Conservation (phyloP, 768 basidiomycete species). For the Pisolithus orientalis region DNA sequence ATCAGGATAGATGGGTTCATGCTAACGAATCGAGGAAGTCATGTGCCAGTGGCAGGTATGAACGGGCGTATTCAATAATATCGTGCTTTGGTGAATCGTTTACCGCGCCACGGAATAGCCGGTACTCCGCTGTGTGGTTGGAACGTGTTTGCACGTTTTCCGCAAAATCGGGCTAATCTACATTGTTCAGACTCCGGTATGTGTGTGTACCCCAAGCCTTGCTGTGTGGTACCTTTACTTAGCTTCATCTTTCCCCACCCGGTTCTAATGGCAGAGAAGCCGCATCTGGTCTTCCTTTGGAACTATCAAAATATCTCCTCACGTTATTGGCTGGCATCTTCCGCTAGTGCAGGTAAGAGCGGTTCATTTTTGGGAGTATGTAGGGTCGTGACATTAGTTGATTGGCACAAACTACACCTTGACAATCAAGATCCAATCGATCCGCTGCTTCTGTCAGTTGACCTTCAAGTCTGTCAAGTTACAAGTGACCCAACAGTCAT, state of each 20-base stretch:
- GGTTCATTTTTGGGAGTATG: not conserved
- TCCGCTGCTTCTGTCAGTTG: slow-evolving; percentile 13
- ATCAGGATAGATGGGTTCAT: slow-evolving; percentile 9
- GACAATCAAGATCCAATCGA: not conserved
- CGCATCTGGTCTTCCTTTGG: not conserved
- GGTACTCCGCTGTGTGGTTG: slow-evolving; percentile 1
- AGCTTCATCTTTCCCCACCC: slow-evolving; percentile 13
- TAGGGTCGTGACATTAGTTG: slow-evolving; percentile 1
- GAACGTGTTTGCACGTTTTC: slow-evolving; percentile 10
- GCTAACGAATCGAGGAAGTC: slow-evolving; percentile 8
- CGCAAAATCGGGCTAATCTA: slow-evolving; percentile 1
- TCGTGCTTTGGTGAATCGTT: slow-evolving; percentile 9
- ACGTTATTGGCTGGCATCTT: slow-evolving; percentile 2
- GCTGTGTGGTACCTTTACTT: slow-evolving; percentile 13
- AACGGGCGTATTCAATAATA: slow-evolving; percentile 7
- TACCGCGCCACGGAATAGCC: slow-evolving; percentile 6
- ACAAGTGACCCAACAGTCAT: not conserved
- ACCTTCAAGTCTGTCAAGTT: slow-evolving; percentile 3
- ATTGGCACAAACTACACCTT: not conserved
- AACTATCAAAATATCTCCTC: not conserved
- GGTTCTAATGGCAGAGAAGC: slow-evolving; percentile 1
- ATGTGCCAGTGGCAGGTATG: slow-evolving; percentile 8
- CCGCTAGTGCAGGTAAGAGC: slow-evolving; percentile 1
- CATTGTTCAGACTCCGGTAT: slow-evolving; percentile 8
- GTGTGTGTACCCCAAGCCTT: slow-evolving; percentile 2